Evolutionary conservation across 441 rosid genomes (phyloP).

Genomic region (Populus tomentosa): DNA sequence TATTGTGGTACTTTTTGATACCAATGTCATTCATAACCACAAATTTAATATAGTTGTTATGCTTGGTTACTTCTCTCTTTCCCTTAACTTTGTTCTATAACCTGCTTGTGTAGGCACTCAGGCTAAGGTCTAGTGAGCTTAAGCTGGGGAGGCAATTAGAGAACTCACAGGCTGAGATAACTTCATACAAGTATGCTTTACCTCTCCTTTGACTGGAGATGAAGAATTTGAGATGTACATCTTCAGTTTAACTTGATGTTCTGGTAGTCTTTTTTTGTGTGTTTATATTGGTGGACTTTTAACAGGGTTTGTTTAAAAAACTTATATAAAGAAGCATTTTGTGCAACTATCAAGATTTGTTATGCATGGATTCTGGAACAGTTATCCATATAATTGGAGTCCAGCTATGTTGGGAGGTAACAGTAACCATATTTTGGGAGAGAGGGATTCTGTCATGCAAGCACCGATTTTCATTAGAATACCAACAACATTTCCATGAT

Average conservation of each 20-base stretch:
- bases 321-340: neutral
- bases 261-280: neutral
- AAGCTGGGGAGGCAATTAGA: slow-evolving; percentile 93
- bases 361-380: neutral
- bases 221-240: slow-evolving; percentile 5
- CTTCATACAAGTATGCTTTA: slow-evolving; percentile 64
- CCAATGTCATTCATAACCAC: no score
- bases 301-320: neutral
- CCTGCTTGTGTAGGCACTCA: slow-evolving; percentile 66
- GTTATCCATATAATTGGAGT: neutral
- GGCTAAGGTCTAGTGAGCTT: slow-evolving; percentile 87
- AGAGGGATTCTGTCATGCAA: neutral
- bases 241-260: slow-evolving; percentile 5
- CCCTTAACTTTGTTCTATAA: slow-evolving; percentile 3
- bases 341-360: neutral
- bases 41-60: neutral
- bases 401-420: neutral
- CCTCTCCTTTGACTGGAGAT: slow-evolving; percentile 15
- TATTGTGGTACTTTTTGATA: no score
- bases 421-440: neutral
- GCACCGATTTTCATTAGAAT: neutral
- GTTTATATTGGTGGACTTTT: neutral
- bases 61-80: slow-evolving; percentile 6
- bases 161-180: slow-evolving; percentile 64
- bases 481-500: neutral